Evolutionary conservation across 495 filamentous ascomycete species (phyloP), one percentile per base, ranked within the genome.

Genomic region (Trichoderma reesei): DNA sequence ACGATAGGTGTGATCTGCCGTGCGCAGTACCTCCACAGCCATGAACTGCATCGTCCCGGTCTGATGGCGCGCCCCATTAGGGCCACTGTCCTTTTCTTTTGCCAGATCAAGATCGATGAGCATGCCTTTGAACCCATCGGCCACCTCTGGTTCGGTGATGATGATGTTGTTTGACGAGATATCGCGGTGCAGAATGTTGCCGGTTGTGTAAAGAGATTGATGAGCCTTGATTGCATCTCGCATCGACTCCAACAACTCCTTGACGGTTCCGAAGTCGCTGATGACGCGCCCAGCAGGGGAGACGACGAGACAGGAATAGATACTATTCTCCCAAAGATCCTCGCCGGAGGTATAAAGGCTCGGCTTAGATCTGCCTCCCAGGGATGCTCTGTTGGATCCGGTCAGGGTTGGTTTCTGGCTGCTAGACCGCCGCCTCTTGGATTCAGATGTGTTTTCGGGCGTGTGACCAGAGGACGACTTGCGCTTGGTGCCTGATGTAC

Each of bases 131-230:
- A 44, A 44, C 4, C 41, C 16, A n/a, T 44, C 41, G 10, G 11
- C n/a, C 26, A 16, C 16, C 16, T 44, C 16, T 13, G 16, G 41
- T 0, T 44, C 13, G 4, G 41, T 44, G 5, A 44, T 44, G 13
- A 44, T 44, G 41, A 74, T 70, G 65, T 74, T 76, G 62, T 76
- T 76, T 41, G 70, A 69, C 3, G 74, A 77, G 37, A 77, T 73
- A 67, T 77, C 75, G 33, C 72, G 69, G 66, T 78, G 69, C 41
- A 77, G 74, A 33, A 78, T 78, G 59, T 72, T 74, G 61, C 73
- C 72, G 26, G 65, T 67, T 38, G 63, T 46, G 46, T 68, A 73
- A 41, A 77, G 74, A 61, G 69, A 74, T 66, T 64, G 66, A 64
- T 75, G 68, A 59, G 54, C 73, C 51, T 59, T 59, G 34, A 37